Evolutionary conservation across 2,329 filamentous ascomycete genomes (phyloP), one percentile per base, ranked within the genome.

Genomic region (Grosmannia clavigera): DNA sequence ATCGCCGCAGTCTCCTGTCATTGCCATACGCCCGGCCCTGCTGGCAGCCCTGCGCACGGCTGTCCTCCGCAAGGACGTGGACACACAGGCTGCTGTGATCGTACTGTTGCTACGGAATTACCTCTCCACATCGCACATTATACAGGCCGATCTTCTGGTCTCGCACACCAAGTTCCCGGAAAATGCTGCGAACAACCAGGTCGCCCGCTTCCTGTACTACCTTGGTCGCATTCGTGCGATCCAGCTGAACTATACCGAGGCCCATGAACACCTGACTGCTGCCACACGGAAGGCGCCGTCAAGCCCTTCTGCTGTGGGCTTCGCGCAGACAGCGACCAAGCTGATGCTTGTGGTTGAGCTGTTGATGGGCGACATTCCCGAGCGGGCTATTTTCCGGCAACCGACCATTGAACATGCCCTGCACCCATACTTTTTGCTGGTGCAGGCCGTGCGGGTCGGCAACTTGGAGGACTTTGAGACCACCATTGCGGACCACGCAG

Each of bases 331-430:
- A 48, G 92, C 94, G 0, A 95, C 90, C 65, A 99, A 99, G 80
- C 82, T 97, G n/a, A 78, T 97, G 65, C 84, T 97, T 52, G 91
- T 99, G 25, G 94, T 99, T 14, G 92, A 99, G 78, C 79, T 99
- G 63, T 77, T 99, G 64, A 99, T 99, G 94, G 94, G 94, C 65
- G 94, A 99, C 70, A 99, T 99, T 66, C 94, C 94, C 35, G 92
- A 97, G 69, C 89, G 94, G 62, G 88, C 91, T 19, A 87, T 92
- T 60, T 99, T 99, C 84, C 88, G 94, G 61, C 89, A 94, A 70
- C 84, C 91, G 2, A 85, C 84, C 61, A 84, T 97, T 68, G 94
- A 97, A 76, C 83, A 86, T 66, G 85, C 92, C 22, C 81, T 99
- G 63, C 86, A 92, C 70, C 92, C 94, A 2, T 99, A 99, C 78